Base-by-base conservation (phyloP, 306 rosid genomes). In the Prinsepia uniflora region DNA sequence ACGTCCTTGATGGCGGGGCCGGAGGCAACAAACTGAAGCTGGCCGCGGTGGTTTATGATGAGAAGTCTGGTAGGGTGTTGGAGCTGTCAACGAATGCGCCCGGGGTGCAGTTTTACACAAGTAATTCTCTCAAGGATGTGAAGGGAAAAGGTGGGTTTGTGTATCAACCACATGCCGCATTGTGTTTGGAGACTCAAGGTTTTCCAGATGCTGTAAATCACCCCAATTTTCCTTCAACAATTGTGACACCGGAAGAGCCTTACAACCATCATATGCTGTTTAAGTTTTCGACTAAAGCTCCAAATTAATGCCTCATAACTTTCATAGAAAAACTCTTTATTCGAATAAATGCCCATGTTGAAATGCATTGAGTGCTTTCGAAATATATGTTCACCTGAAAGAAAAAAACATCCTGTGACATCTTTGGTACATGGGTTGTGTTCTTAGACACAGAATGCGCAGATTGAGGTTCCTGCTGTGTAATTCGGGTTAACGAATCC, bases 71-170 rank as follows among this genome's bases (percentile, higher is more conserved):
- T 20, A 80, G 98, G 66, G 72, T 65, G 41, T 7, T 90, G 82
- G 75, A 75, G 78, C 79, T 93, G 10, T 84, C 58, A 2, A 90
- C 98, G 58, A 83, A 85, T 68, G 88, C 80, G 54, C 96, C 96
- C 7, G 98, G 96, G 13, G 53, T 93, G 85, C 96, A 93, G 78
- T 93, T 88, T 65, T 93, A 86, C 75, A 90, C 93, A 0, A 83
- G 86, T 13, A 88, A 84, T 53, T 78, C 10, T 20, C 41, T 93
- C 18, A 70, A 80, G 76, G 75, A 90, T 64, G 71, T 72, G 80
- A 88, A 85, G 69, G 98, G 98, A 0, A 93, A 90, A 83, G 78
- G 82, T 24, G 96, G 91, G 8, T 67, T 47, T 69, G 83, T 87
- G 36, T 91, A 91, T 62, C 76, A 91, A 55, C 75, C 83, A 13